Conservation (phyloP, 2,329 filamentous ascomycete genomes). For the Aspergillus thermomutatus region DNA sequence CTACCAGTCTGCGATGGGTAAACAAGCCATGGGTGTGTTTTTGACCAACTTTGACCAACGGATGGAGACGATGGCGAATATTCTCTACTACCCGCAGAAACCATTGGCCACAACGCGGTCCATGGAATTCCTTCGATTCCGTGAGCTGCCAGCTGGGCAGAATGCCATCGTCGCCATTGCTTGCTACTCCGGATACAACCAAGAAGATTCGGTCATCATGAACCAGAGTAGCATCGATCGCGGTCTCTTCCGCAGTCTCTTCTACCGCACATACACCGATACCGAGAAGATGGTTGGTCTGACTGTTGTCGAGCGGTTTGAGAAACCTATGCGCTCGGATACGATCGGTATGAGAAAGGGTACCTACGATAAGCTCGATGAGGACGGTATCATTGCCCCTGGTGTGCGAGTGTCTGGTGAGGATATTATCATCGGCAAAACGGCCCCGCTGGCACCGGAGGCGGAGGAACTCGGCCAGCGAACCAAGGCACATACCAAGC, state of each 20-base stretch:
- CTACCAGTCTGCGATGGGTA: slow-evolving; percentile 99
- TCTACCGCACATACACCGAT: slow-evolving; percentile 96
- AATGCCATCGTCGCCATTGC: slow-evolving; percentile 98
- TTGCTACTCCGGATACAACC: slow-evolving; percentile 97
- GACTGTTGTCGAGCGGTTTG: slow-evolving; percentile 87
- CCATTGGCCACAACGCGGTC: slow-evolving; percentile 92
- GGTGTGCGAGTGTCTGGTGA: slow-evolving; percentile 94
- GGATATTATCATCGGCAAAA: slow-evolving; percentile 99
- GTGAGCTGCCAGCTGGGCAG: slow-evolving; percentile 92
- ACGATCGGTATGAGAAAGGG: slow-evolving; percentile 91
- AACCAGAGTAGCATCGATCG: slow-evolving; percentile 99
- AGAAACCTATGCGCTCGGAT: slow-evolving; percentile 86
- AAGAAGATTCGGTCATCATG: slow-evolving; percentile 99
- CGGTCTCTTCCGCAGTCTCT: slow-evolving; percentile 93
- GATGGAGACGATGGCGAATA: slow-evolving; percentile 99
- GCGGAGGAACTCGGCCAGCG: slow-evolving; percentile 90
- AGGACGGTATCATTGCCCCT: slow-evolving; percentile 90
- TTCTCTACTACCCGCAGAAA: slow-evolving; percentile 98
- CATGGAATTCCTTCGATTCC: slow-evolving; percentile 98
- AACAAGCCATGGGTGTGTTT: slow-evolving; percentile 99
- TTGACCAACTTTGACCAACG: slow-evolving; percentile 94
- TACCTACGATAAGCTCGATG: slow-evolving; percentile 95
- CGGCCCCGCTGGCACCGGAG: slow-evolving; percentile 87
- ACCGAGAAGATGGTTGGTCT: slow-evolving; percentile 95
- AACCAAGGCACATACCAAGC: slow-evolving; percentile 84